Conservation (phyloP, 2,329 filamentous ascomycete species). For the Penicillium rolfsii region DNA sequence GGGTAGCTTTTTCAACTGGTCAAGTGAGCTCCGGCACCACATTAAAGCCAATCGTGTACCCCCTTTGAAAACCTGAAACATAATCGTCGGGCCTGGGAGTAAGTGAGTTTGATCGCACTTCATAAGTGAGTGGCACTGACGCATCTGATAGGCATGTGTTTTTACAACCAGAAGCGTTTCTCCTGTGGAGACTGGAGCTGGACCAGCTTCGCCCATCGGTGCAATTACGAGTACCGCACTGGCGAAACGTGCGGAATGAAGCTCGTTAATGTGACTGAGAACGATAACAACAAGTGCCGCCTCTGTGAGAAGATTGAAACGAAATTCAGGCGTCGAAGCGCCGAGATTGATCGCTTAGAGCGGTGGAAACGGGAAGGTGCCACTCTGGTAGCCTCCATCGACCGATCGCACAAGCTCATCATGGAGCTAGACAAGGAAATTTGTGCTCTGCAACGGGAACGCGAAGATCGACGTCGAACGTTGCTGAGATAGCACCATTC, state of each 20-base stretch:
- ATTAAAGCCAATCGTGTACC: slow-evolving; percentile 37
- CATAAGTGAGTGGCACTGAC: slow-evolving; percentile 34
- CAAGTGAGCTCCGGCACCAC: slow-evolving; percentile 30
- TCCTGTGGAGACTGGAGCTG: slow-evolving; percentile 90
- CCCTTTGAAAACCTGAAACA: slow-evolving; percentile 39
- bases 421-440: slow-evolving; percentile 72
- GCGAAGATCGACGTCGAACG: slow-evolving; percentile 43
- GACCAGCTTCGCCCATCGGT: slow-evolving; percentile 90
- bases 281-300: slow-evolving; percentile 70
- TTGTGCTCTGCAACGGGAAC: slow-evolving; percentile 64
- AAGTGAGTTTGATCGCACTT: slow-evolving; percentile 40
- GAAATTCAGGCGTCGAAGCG: slow-evolving; percentile 73
- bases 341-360: slow-evolving; percentile 73
- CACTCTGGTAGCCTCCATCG: slow-evolving; percentile 62
- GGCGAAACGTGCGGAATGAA: slow-evolving; percentile 96
- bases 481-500: slow-evolving; percentile 28
- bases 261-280: slow-evolving; percentile 75
- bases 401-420: slow-evolving; percentile 72
- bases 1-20: slow-evolving; percentile 41
- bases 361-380: slow-evolving; percentile 75
- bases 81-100: slow-evolving; percentile 28
- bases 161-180: slow-evolving; percentile 89
- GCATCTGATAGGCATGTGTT: slow-evolving; percentile 72
- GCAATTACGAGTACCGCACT: slow-evolving; percentile 90
- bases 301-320: slow-evolving; percentile 87